phyloP scores from a whole-genome alignment of 805 yeast species.

The Lachancea meyersii region DNA sequence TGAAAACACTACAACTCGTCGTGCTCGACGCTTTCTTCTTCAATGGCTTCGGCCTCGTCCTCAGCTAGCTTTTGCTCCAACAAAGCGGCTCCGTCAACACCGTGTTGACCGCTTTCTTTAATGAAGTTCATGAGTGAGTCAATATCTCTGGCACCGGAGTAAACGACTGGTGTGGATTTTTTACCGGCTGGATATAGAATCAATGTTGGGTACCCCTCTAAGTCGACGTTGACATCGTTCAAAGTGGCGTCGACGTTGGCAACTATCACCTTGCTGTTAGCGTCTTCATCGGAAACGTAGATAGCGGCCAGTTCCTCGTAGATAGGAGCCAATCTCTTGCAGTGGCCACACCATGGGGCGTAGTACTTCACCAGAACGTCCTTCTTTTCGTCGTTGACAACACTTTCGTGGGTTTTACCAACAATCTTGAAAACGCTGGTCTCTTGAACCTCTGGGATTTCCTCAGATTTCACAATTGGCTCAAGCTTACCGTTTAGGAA shows the following conservation, averaged over 20 bases:
- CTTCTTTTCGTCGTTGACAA: slow-evolving; percentile 50
- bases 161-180: slow-evolving; percentile 58
- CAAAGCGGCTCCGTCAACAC: slow-evolving; percentile 48
- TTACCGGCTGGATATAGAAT: slow-evolving; percentile 85
- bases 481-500: slow-evolving; percentile 58
- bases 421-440: slow-evolving; percentile 70
- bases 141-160: slow-evolving; percentile 65
- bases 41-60: slow-evolving; percentile 15
- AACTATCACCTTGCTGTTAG: slow-evolving; percentile 52
- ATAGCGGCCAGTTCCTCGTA: slow-evolving; percentile 81
- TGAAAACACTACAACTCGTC: slow-evolving; percentile 28
- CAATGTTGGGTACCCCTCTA: slow-evolving; percentile 89
- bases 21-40: slow-evolving; percentile 21
- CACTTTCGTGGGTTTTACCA: slow-evolving; percentile 70
- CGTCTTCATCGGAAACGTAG: slow-evolving; percentile 46
- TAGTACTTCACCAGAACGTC: slow-evolving; percentile 85
- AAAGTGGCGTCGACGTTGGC: slow-evolving; percentile 87
- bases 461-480: slow-evolving; percentile 79
- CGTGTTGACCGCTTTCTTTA: slow-evolving; percentile 57
- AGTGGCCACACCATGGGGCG: slow-evolving; percentile 98
- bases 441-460: slow-evolving; percentile 77
- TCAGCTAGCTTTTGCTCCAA: slow-evolving; percentile 16
- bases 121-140: slow-evolving; percentile 67
- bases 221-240: slow-evolving; percentile 74
- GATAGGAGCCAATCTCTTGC: slow-evolving; percentile 82